A percentile compares a stretch with the other conserved stretches of the same genome.
phyloP scores from a whole-genome alignment of 2,329 filamentous ascomycete species.

The Trichoderma sp. region DNA sequence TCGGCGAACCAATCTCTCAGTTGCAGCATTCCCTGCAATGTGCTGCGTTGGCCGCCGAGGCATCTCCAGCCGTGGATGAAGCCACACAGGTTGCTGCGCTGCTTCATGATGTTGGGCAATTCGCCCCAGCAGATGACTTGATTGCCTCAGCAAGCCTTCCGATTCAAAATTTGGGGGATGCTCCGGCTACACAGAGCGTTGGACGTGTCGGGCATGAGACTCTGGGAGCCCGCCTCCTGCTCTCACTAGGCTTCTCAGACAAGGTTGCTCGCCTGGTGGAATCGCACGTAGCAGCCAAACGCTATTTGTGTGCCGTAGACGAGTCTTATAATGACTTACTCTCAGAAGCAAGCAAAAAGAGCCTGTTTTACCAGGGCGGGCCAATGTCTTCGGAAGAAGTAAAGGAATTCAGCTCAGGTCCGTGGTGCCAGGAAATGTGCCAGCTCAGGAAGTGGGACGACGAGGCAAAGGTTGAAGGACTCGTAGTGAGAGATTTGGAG shows the following conservation, averaged over 20 bases:
- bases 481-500: neutral
- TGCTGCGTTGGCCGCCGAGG: neutral
- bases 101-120: neutral
- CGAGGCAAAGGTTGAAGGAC: neutral
- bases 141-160: neutral
- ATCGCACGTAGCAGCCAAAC: conserved; percentile 4
- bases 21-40: conserved; percentile 3
- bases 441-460: neutral
- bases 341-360: neutral
- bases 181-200: neutral
- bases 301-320: neutral
- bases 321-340: neutral
- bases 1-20: conserved; percentile 2
- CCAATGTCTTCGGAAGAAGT: neutral
- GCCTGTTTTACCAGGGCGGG: neutral
- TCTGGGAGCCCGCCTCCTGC: neutral
- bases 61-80: neutral
- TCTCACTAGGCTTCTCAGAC: neutral
- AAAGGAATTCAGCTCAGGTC: neutral
- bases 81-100: neutral
- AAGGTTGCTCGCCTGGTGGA: neutral
- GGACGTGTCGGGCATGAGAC: neutral
- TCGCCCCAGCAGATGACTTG: neutral
- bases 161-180: neutral
- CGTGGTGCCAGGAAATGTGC: neutral